Evolutionary conservation across 2,329 filamentous ascomycete species (phyloP).

Genomic region (Penicillium brasilianum): DNA sequence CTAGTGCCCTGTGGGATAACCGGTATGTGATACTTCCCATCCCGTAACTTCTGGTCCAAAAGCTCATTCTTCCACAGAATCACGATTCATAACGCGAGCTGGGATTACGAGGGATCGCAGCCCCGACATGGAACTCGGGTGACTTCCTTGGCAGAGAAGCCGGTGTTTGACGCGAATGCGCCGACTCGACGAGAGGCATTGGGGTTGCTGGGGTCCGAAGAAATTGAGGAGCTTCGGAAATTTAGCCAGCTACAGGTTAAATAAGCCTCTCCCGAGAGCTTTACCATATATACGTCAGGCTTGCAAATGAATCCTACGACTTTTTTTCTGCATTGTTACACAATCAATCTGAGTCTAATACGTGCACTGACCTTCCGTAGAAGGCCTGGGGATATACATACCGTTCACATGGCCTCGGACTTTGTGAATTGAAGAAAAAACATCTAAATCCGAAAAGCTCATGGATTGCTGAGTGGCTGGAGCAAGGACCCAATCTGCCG

Average conservation of each 20-base stretch:
- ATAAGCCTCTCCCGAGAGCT: background rate
- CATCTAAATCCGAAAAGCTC: background rate
- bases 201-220: conserved; percentile 64
- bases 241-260: conserved; percentile 13
- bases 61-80: conserved; percentile 53
- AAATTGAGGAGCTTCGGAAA: conserved; percentile 42
- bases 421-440: background rate
- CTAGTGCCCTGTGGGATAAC: conserved; percentile 74
- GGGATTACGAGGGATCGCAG: conserved; percentile 71
- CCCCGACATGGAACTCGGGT: conserved; percentile 74
- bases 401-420: background rate
- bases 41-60: background rate
- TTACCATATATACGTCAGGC: too few relatives aligned
- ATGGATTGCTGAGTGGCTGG: background rate
- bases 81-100: conserved; percentile 75
- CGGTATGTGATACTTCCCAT: conserved; percentile 47
- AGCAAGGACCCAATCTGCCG: conserved; percentile 9
- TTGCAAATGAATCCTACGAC: background rate
- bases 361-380: background rate
- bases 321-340: background rate
- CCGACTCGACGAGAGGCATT: conserved; percentile 70
- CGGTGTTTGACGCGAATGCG: conserved; percentile 67
- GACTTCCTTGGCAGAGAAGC: conserved; percentile 72
- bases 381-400: background rate
- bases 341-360: background rate